Percentiles rank a stretch among this genome's conserved stretches.
Conservation (phyloP, 2,329 filamentous ascomycete species). For the Aureobasidium sp. region DNA sequence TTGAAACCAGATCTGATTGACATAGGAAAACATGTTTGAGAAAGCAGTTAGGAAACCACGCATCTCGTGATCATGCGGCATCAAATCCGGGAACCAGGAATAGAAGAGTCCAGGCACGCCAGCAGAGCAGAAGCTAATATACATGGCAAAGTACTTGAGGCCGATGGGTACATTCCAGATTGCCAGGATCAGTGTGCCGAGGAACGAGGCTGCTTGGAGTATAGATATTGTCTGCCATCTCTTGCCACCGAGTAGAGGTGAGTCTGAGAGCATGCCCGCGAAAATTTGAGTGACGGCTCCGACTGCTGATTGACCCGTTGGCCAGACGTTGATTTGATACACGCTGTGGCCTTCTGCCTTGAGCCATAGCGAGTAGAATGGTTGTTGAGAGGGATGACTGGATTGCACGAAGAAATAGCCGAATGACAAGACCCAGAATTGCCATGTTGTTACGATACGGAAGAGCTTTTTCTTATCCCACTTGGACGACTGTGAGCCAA, state of each 20-base stretch:
- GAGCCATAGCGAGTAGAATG: conserved; percentile 49
- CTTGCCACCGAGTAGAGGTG: conserved; percentile 8
- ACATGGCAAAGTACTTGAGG: conserved; percentile 49
- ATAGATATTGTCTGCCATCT: conserved; percentile 13
- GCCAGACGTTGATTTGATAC: conserved; percentile 14
- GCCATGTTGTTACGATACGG: conserved; percentile 36
- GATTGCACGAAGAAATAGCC: conserved; percentile 54
- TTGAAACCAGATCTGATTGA: conserved; percentile 50
- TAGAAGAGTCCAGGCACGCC: conserved; percentile 51
- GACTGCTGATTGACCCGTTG: conserved; percentile 37
- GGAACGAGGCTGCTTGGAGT: conserved; percentile 31
- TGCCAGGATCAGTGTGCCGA: conserved; percentile 50
- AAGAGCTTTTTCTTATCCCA: conserved; percentile 33
- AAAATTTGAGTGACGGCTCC: conserved; percentile 45
- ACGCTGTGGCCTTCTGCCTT: conserved; percentile 30
- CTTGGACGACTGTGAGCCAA: conserved; percentile 20
- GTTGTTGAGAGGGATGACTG: conserved; percentile 35
- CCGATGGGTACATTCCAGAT: conserved; percentile 52
- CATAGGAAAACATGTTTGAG: conserved; percentile 13
- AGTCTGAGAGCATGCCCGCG: conserved; percentile 15
- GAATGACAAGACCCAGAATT: conserved; percentile 46
- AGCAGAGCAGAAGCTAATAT: conserved; percentile 43
- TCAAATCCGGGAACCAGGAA: conserved; percentile 12
- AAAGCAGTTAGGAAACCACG: conserved; percentile 38
- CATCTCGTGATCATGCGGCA: conserved; percentile 47